Conservation (phyloP, 2,329 filamentous ascomycete species). For the Neophaeococcomyces mojaviensis region DNA sequence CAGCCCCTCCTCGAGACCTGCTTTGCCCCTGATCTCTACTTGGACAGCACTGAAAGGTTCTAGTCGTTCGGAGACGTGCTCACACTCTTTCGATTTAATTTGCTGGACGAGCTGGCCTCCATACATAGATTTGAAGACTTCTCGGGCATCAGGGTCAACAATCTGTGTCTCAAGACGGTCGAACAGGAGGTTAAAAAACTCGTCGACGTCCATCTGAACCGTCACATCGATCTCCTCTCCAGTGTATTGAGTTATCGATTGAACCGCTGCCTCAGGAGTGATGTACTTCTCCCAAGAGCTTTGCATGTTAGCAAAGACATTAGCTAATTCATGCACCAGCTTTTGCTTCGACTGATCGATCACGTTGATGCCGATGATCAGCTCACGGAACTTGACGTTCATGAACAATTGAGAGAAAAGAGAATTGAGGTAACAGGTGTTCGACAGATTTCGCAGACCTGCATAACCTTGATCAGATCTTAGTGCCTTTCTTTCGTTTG, state of each 20-base stretch:
- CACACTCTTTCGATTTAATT: slow-evolving; percentile 88
- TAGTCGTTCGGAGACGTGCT: slow-evolving; percentile 82
- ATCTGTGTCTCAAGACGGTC: slow-evolving; percentile 86
- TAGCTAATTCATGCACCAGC: slow-evolving; percentile 69
- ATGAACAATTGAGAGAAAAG: slow-evolving; percentile 92
- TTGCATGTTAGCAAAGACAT: slow-evolving; percentile 79
- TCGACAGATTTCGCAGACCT: slow-evolving; percentile 86
- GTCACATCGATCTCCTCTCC: slow-evolving; percentile 75
- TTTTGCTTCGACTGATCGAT: slow-evolving; percentile 53
- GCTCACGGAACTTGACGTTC: slow-evolving; percentile 79
- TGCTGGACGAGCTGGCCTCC: slow-evolving; percentile 89
- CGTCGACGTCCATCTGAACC: slow-evolving; percentile 95
- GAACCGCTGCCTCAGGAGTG: slow-evolving; percentile 65
- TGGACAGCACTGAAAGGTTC: slow-evolving; percentile 93
- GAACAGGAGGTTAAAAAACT: slow-evolving; percentile 92
- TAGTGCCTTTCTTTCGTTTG: slow-evolving; percentile 32
- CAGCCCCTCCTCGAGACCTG: slow-evolving; percentile 73
- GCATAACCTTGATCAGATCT: slow-evolving; percentile 72
- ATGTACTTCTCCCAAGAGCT: slow-evolving; percentile 66
- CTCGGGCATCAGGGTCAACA: slow-evolving; percentile 58
- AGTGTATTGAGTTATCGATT: slow-evolving; percentile 73
- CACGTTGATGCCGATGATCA: slow-evolving; percentile 60
- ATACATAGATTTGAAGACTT: slow-evolving; percentile 72
- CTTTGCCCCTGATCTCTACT: slow-evolving; percentile 92
- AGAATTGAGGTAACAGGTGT: slow-evolving; percentile 96